Base-by-base conservation (phyloP, 2,329 filamentous ascomycete genomes). In the Penicillium fuscoglaucum region DNA sequence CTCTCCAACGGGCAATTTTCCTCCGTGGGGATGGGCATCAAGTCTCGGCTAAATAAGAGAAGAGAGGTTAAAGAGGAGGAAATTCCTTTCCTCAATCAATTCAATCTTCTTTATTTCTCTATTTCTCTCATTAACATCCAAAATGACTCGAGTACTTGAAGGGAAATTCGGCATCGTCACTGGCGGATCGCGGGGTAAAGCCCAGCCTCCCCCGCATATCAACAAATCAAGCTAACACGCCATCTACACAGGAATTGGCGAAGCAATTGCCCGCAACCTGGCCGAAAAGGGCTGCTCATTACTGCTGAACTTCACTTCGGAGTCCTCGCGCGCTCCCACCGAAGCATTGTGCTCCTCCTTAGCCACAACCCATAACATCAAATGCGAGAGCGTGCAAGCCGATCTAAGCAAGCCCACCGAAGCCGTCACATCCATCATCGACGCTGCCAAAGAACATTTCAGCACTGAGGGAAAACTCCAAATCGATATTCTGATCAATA, bases 401-500 rank as follows among this genome's bases (percentile, higher is more conserved):
- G 89, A 92, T 75, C 84, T 93, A 68, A 83, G 84, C 62, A 82
- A 83, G 1, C 79, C 85, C 35, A 80, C 80, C 7, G 87, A 87
- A 1, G 85, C 87, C 2, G 78, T 81, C 6, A 76, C 66, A 1
- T 63, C 83, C 43, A 81, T 91, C 52, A 74, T 92, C 64, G 76
- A 79, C 26, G 81, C 82, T 0, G 82, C 85, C 6, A 82, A 84
- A 65, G 80, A 84, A 63, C 79, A 86, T 69, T 87, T 90, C 75
- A 71, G 81, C 19, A 56, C 63, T 1, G 67, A 65, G 6, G 70
- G 76, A 59, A 78, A 79, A 55, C 84, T 91, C 71, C 85, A 88
- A 68, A 83, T 96, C 69, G 90, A 96, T 76, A 90, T 96, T 61
- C 79, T 96, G 53, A 80, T 96, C 79, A 96, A 96, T 83, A 96